Evolutionary conservation across 352 stramenopile species (phyloP), one percentile per base, ranked within the genome.

Genomic region (Globisporangium middletonii): DNA sequence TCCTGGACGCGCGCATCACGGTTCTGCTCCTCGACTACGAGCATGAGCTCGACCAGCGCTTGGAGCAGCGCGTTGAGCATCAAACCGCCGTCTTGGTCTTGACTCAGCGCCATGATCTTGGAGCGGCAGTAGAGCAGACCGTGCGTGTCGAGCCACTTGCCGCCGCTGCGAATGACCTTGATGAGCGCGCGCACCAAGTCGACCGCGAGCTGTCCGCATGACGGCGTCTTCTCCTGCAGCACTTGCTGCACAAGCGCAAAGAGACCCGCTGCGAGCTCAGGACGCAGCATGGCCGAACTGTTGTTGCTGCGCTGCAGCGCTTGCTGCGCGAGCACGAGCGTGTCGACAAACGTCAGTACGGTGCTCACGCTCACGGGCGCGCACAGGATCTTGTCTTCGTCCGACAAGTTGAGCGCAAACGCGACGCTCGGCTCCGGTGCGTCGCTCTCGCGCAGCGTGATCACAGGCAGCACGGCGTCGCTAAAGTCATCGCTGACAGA

Each of bases 51-150:
- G 0, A 94, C 72, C 43, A 95, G 76, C 2, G 79, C 86, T 46
- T 95, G 86, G 3, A 94, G 59, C 6, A 95, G 60, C 13, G 80
- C 68, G 35, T 82, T 87, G 9, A 89, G 53, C 74, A 89, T 93
- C 18, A 93, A 67, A 13, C 80, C 78, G 12, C 75, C 73, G 43
- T 94, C 83, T 54, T 93, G 80, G 12, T 95, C 83, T 71, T 92
- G 83, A 52, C 83, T 82, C 1, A 95, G 64, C 27, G 68, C 69
- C 70, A 92, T 92, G 45, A 95, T 92, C 67, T 91, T 93, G 2
- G 83, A 94, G 19, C 86, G 82, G 53, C 83, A 93, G 46, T 87
- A 95, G 2, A 95, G 65, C 46, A 93, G 57, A 1, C 82, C 82
- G 28, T 75, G 62, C 46, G 85, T 88, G 64, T 89, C 77, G 49